Evolutionary conservation across 1,284 basidiomycete genomes (phyloP), one percentile per base, ranked within the genome.

Genomic region (Fomes fomentarius): DNA sequence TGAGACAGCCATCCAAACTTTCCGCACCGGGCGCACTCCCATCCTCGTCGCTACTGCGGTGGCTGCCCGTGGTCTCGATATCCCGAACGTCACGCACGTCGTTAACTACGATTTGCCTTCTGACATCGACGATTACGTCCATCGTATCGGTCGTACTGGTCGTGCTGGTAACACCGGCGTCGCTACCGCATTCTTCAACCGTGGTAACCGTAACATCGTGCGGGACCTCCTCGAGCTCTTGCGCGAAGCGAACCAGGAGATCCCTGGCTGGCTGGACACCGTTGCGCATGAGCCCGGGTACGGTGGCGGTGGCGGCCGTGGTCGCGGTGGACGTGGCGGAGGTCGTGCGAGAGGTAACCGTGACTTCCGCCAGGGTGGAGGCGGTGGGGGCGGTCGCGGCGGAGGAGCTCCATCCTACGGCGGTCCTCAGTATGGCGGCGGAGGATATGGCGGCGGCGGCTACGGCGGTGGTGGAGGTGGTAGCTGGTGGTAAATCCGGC

Each of bases 141-240:
- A 98, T 73, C 93, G 95, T 69, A 98, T 98, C 69, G 96, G 96
- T 81, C 94, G 96, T 83, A 99, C 97, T 19, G 96, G 97, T 52
- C 96, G 96, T 86, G 97, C 97, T 14, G 96, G 96, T 63, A 99
- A 99, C 81, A 92, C 89, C n/a, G 96, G 96, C 79, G 84, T 90
- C 60, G 90, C 93, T 31, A 99, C 94, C 15, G 93, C 93, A 4
- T 96, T 96, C 79, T 96, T 94, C 84, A 96, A 96, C 76, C 84
- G 93, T 31, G 87, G 86, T 56, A 96, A 96, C 78, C 88, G 87
- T 71, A 91, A 94, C 75, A 96, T 98, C 61, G 93, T 93, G 43
- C 85, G 90, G 48, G 95, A 97, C 67, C 81, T 99, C 43, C 77
- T 98, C 53, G 96, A 98, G 70, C 83, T 99, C 12, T 85, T 99